Conservation (phyloP, 176 grass and related monocot genomes). For the Guadua angustifolia region DNA sequence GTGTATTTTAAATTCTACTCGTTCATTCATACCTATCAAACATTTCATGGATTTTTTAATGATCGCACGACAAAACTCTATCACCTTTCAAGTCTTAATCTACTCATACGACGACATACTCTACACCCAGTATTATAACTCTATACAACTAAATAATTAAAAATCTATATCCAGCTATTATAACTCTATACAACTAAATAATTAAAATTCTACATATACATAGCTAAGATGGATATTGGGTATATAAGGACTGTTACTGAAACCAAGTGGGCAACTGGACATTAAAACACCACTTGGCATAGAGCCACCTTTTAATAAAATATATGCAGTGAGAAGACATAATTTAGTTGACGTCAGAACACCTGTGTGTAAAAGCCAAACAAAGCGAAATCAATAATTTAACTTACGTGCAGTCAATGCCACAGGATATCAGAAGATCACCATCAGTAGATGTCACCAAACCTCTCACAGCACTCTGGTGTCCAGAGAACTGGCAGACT, state of each 20-base stretch:
- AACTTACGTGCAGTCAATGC: slow-evolving; percentile 90
- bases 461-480: slow-evolving; percentile 83
- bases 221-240: not conserved
- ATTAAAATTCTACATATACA: no score
- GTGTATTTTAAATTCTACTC: no score
- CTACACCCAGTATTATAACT: no score
- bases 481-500: slow-evolving; percentile 83
- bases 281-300: not conserved
- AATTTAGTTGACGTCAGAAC: slow-evolving; percentile 1
- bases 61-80: no score
- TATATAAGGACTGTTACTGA: not conserved
- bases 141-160: no score
- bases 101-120: no score
- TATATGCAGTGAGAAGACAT: not conserved
- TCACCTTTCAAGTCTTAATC: no score
- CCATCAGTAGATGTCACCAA: slow-evolving; percentile 85
- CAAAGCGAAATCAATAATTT: slow-evolving; percentile 1
- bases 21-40: no score
- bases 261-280: not conserved
- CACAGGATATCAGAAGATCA: slow-evolving; percentile 89
- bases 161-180: no score
- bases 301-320: not conserved
- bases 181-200: no score
- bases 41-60: no score
- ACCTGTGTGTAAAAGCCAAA: slow-evolving; percentile 5